phyloP scores from a whole-genome alignment of 1,139 yeast genomes.

The Magnusiomyces fungicola region DNA sequence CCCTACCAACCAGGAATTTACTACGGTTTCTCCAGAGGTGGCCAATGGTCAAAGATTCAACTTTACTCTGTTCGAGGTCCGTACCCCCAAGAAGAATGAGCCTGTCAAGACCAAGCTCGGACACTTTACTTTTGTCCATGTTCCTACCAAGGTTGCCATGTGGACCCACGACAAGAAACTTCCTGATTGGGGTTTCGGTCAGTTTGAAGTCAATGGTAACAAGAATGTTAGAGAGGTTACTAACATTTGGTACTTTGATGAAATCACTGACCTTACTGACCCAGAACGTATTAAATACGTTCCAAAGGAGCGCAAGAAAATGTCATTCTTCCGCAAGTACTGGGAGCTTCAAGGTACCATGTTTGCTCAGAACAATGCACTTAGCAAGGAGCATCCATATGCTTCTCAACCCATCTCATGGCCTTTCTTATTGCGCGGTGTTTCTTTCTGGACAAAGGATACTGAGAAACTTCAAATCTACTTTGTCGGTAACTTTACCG shows the following conservation, averaged over 20 bases:
- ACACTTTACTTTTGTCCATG: slow-evolving; percentile 64
- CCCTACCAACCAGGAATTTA: slow-evolving; percentile 88
- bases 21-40: slow-evolving; percentile 56
- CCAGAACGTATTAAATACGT: slow-evolving; percentile 48
- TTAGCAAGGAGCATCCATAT: slow-evolving; percentile 88
- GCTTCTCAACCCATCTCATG: slow-evolving; percentile 89
- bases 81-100: slow-evolving; percentile 51
- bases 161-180: slow-evolving; percentile 85
- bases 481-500: slow-evolving; percentile 82
- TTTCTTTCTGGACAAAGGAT: slow-evolving; percentile 90
- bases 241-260: slow-evolving; percentile 71
- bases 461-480: slow-evolving; percentile 59
- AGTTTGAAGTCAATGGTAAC: slow-evolving; percentile 93
- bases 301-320: slow-evolving; percentile 44
- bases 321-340: slow-evolving; percentile 82
- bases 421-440: slow-evolving; percentile 92
- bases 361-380: slow-evolving; percentile 88
- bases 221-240: slow-evolving; percentile 63
- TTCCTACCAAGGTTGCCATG: slow-evolving; percentile 83
- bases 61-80: slow-evolving; percentile 73
- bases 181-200: slow-evolving; percentile 93
- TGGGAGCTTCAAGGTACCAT: slow-evolving; percentile 77
- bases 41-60: slow-evolving; percentile 53
- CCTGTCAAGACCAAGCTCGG: slow-evolving; percentile 63
- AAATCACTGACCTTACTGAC: slow-evolving; percentile 60